These are phyloP conservation scores for Trypanosoma mega DNA, from an alignment of 208 protist genomes.

Conservation along the genomic window DNA sequence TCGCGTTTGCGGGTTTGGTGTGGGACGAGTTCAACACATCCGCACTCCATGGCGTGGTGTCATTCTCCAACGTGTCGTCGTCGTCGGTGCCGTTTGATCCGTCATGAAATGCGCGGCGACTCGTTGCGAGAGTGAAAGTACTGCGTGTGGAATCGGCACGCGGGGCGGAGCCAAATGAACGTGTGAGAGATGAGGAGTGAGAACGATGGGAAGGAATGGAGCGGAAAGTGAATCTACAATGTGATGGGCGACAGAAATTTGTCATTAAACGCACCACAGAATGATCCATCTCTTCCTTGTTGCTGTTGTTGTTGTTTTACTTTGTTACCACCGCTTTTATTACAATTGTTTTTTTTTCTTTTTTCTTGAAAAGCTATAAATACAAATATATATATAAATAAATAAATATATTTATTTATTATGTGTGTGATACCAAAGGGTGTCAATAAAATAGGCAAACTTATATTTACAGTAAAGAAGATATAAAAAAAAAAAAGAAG, in stretches of 20 bases:
- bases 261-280: no score
- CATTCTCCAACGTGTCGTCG: background rate
- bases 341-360: constrained; percentile 13
- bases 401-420: no score
- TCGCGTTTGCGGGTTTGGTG: background rate
- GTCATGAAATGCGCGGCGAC: background rate
- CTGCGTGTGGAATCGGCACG: background rate
- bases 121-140: background rate
- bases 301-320: constrained; percentile 3
- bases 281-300: no score
- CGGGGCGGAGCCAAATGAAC: background rate
- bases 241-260: no score
- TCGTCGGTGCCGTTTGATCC: background rate
- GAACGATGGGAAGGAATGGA: no score
- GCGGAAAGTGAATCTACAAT: no score
- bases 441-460: no score
- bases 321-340: background rate
- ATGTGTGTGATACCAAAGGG: no score
- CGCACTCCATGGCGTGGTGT: no score
- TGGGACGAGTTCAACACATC: background rate
- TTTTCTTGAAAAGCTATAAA: constrained; percentile 9
- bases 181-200: no score
- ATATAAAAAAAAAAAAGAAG: constrained; percentile 12
- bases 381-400: constrained; percentile 1
- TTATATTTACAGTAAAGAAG: background rate